These are phyloP conservation scores for Panaeolus papilionaceus DNA, from an alignment of 768 basidiomycete species.

Conservation along the genomic window DNA sequence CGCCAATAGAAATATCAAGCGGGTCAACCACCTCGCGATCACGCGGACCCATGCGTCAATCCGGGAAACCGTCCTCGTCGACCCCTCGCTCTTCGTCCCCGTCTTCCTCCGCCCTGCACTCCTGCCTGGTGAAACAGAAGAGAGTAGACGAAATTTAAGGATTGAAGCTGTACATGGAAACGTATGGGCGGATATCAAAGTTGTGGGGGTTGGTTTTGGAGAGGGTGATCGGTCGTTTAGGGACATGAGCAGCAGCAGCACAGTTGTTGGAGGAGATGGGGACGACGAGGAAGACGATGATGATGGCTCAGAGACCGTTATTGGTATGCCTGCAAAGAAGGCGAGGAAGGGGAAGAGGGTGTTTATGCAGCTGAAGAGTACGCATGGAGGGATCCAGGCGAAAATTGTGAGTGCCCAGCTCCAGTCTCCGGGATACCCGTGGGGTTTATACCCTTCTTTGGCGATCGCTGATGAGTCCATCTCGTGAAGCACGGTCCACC, in stretches of 20 bases:
- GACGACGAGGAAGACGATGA: slow-evolving; percentile 3
- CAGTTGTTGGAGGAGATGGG: slow-evolving; percentile 24
- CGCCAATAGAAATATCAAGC: slow-evolving; percentile 24
- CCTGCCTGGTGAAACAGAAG: slow-evolving; percentile 32
- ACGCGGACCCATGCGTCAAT: slow-evolving; percentile 33
- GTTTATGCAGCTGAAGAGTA: slow-evolving; percentile 33
- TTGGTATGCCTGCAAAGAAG: slow-evolving; percentile 21
- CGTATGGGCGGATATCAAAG: slow-evolving; percentile 30
- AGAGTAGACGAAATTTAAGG: slow-evolving; percentile 34
- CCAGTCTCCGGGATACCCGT: background rate
- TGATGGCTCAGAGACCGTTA: slow-evolving; percentile 3
- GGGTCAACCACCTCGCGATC: slow-evolving; percentile 36
- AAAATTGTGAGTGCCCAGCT: slow-evolving; percentile 32
- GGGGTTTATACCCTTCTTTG: background rate
- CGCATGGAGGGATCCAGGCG: slow-evolving; percentile 35
- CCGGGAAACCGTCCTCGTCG: slow-evolving; percentile 35
- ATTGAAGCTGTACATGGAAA: slow-evolving; percentile 38
- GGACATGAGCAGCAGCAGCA: slow-evolving; percentile 9
- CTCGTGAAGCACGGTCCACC: slow-evolving; percentile 26
- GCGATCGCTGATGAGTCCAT: background rate
- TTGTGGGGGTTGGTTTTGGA: slow-evolving; percentile 13
- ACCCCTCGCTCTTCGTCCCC: slow-evolving; percentile 37
- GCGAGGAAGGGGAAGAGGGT: slow-evolving; percentile 26
- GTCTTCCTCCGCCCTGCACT: slow-evolving; percentile 33
- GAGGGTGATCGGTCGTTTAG: slow-evolving; percentile 22